phyloP scores from a whole-genome alignment of 140 eudicot genomes.

The Erigeron philadelphicus region DNA sequence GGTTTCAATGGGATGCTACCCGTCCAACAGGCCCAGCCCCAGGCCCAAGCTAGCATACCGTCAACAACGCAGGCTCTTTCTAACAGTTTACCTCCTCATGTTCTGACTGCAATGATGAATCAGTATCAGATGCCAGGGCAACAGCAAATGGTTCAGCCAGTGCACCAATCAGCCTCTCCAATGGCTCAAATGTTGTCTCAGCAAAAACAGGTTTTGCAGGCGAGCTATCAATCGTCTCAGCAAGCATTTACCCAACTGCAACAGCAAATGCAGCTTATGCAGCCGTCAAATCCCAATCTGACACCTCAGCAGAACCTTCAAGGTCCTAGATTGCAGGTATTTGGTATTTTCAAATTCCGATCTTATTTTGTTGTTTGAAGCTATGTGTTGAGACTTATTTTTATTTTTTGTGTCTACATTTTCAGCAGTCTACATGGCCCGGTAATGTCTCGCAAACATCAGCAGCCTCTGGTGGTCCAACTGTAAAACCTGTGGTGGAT shows the following conservation, averaged over 20 bases:
- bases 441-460: slow-evolving; percentile 42
- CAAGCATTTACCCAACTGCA: slow-evolving; percentile 88
- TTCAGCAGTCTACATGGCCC: slow-evolving; percentile 59
- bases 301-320: slow-evolving; percentile 32
- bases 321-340: slow-evolving; percentile 71
- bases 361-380: not conserved
- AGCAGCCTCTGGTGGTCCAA: slow-evolving; percentile 29
- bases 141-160: slow-evolving; percentile 48
- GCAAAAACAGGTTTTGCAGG: slow-evolving; percentile 80
- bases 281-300: slow-evolving; percentile 63
- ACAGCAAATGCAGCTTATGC: slow-evolving; percentile 87
- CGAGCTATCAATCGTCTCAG: slow-evolving; percentile 83
- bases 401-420: not conserved
- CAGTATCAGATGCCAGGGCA: slow-evolving; percentile 49
- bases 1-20: slow-evolving; percentile 47
- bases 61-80: slow-evolving; percentile 38
- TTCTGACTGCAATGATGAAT: slow-evolving; percentile 37
- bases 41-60: slow-evolving; percentile 41
- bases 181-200: slow-evolving; percentile 91
- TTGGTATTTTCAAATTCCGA: not conserved
- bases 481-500: slow-evolving; percentile 36
- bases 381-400: slow-evolving; percentile 3
- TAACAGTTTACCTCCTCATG: slow-evolving; percentile 37
- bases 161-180: slow-evolving; percentile 77
- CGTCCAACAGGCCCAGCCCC: slow-evolving; percentile 35